These are phyloP conservation scores for Phytophthora hybrid DNA, from an alignment of 352 stramenopile species.

Conservation along the genomic window DNA sequence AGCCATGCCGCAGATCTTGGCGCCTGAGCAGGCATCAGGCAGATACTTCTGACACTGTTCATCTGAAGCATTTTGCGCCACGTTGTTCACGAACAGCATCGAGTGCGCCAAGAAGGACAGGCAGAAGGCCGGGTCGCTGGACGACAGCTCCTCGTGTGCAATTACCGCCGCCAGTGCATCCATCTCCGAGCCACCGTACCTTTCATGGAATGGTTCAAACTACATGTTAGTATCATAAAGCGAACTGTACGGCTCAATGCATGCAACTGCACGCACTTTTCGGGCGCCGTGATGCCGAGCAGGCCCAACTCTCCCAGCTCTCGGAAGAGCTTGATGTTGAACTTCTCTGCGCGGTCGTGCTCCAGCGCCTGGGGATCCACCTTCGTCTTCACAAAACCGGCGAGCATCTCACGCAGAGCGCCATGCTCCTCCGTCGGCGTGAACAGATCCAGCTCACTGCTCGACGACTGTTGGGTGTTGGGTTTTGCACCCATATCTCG, in stretches of 20 bases:
- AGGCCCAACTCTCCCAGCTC: constrained; percentile 96
- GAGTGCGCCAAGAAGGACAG: constrained; percentile 97
- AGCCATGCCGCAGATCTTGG: constrained; percentile 98
- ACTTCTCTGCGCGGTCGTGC: constrained; percentile 97
- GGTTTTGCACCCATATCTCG: neutral
- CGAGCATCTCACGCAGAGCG: constrained; percentile 94
- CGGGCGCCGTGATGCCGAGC: constrained; percentile 95
- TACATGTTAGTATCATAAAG: neutral
- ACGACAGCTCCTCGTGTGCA: constrained; percentile 96
- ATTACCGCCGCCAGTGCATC: constrained; percentile 95
- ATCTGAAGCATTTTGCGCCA: constrained; percentile 90
- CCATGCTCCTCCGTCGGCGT: constrained; percentile 91
- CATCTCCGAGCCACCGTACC: constrained; percentile 96
- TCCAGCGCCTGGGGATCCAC: constrained; percentile 98
- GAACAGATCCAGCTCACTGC: constrained; percentile 74
- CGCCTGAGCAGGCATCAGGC: constrained; percentile 92
- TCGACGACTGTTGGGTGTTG: constrained; percentile 26
- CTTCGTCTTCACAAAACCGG: constrained; percentile 94
- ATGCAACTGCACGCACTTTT: constrained; percentile 80
- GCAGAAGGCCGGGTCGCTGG: constrained; percentile 98
- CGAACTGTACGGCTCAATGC: neutral
- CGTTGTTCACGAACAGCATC: constrained; percentile 96
- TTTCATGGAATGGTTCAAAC: constrained; percentile 21
- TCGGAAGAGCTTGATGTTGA: constrained; percentile 97
- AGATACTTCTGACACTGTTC: constrained; percentile 92